These are phyloP conservation scores for Lepraria neglecta DNA, from an alignment of 495 filamentous ascomycete genomes.

Conservation along the genomic window DNA sequence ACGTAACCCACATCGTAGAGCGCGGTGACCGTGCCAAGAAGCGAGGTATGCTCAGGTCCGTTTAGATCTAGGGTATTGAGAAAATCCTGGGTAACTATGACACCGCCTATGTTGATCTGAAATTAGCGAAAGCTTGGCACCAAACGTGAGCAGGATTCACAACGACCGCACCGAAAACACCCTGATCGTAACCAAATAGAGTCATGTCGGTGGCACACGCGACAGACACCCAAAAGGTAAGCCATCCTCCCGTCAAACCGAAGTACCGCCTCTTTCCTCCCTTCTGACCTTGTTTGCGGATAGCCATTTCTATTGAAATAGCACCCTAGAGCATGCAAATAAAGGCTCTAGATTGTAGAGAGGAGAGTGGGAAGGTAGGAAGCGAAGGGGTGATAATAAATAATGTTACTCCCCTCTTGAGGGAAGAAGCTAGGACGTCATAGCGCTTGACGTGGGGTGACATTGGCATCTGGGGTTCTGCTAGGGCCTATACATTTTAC, in stretches of 20 bases:
- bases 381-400: not conserved
- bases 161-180: slow-evolving; percentile 40
- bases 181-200: slow-evolving; percentile 57
- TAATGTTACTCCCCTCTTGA: not conserved
- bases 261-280: slow-evolving; percentile 42
- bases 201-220: slow-evolving; percentile 54
- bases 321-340: not conserved
- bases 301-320: slow-evolving; percentile 7
- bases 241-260: slow-evolving; percentile 50
- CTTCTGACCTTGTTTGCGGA: slow-evolving; percentile 5
- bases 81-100: slow-evolving; percentile 52
- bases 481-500: not conserved
- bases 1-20: slow-evolving; percentile 51
- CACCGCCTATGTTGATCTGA: slow-evolving; percentile 37
- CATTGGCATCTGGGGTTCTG: not conserved
- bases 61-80: slow-evolving; percentile 46
- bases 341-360: not conserved
- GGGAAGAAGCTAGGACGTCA: slow-evolving; percentile 7
- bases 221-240: slow-evolving; percentile 52
- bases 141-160: not conserved
- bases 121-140: slow-evolving; percentile 18
- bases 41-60: slow-evolving; percentile 42
- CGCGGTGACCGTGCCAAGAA: slow-evolving; percentile 55
- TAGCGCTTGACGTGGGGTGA: slow-evolving; percentile 1
- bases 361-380: not conserved